phyloP scores from a whole-genome alignment of 176 grass and related monocot genomes.

The Aechmea fasciata region DNA sequence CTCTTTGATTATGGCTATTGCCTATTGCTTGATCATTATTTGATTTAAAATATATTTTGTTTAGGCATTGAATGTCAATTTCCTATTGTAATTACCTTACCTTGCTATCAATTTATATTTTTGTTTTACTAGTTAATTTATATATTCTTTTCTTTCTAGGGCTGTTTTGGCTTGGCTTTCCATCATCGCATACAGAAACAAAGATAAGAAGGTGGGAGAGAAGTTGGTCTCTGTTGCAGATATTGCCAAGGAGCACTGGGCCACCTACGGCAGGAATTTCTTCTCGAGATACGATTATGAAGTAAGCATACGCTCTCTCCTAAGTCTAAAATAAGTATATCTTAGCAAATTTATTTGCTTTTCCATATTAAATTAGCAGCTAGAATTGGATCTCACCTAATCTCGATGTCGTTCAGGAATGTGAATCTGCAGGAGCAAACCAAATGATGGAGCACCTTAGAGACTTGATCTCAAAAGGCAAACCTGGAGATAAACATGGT shows the following conservation, averaged over 20 bases:
- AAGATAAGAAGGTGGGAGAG: slow-evolving; percentile 61
- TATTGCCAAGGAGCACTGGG: slow-evolving; percentile 84
- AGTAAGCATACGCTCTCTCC: slow-evolving; percentile 27
- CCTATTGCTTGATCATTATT: neutral
- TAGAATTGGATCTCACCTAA: neutral
- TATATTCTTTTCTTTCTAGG: slow-evolving; percentile 31
- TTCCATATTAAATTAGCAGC: neutral
- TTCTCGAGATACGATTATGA: slow-evolving; percentile 96
- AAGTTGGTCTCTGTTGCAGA: slow-evolving; percentile 76
- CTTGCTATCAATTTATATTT: neutral
- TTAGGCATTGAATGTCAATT: neutral
- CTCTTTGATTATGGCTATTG: slow-evolving; percentile 3
- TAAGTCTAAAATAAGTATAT: slow-evolving; percentile 12
- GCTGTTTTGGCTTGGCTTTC: slow-evolving; percentile 96
- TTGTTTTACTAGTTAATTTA: neutral
- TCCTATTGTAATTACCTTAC: neutral
- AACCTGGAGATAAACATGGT: slow-evolving; percentile 60
- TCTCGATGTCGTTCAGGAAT: slow-evolving; percentile 30
- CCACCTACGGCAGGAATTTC: slow-evolving; percentile 83
- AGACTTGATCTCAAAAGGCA: slow-evolving; percentile 53
- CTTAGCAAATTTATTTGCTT: neutral
- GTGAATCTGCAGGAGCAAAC: slow-evolving; percentile 62
- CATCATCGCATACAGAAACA: slow-evolving; percentile 69
- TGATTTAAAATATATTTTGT: neutral
- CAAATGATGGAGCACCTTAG: slow-evolving; percentile 69